Evolutionary conservation across 129 eudicot genomes (phyloP).

Genomic region (Artemisia annua): DNA sequence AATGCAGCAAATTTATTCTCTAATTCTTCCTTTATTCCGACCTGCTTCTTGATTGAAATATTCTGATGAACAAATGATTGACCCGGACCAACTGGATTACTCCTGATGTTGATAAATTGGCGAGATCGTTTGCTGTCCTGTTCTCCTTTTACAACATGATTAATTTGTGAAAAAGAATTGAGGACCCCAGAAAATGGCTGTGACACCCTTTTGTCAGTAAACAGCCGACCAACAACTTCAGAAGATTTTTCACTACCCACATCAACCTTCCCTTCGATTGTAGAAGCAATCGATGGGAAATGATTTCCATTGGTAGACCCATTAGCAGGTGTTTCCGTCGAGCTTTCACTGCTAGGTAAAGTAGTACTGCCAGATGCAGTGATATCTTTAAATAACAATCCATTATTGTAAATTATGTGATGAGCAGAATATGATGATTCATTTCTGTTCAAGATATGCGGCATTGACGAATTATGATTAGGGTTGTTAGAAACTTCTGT

Average conservation of each 20-base stretch:
- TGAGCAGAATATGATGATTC: constrained; percentile 30
- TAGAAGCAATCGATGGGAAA: constrained; percentile 11
- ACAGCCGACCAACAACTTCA: constrained; percentile 32
- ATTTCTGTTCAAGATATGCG: constrained; percentile 15
- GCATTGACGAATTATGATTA: constrained; percentile 25
- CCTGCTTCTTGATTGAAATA: constrained; percentile 28
- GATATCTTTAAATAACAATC: constrained; percentile 20
- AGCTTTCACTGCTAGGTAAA: constrained; percentile 26
- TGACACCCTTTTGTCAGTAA: neutral
- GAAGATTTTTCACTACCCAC: constrained; percentile 24
- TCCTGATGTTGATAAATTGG: constrained; percentile 10
- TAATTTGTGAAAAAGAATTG: constrained; percentile 27
- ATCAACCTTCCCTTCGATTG: constrained; percentile 28
- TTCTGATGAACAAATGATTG: constrained; percentile 28
- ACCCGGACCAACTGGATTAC: constrained; percentile 21
- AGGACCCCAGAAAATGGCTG: constrained; percentile 22
- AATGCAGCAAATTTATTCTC: constrained; percentile 29
- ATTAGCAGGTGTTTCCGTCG: constrained; percentile 24
- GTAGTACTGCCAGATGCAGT: constrained; percentile 35
- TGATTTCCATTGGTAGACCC: constrained; percentile 23
- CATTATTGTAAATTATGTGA: constrained; percentile 20
- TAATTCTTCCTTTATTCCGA: constrained; percentile 29
- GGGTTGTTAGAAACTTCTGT: constrained; percentile 15
- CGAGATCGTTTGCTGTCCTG: constrained; percentile 5
- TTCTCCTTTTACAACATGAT: constrained; percentile 30